Conservation (phyloP, 208 protist species). For the Herpetomonas samuelpessoai region DNA sequence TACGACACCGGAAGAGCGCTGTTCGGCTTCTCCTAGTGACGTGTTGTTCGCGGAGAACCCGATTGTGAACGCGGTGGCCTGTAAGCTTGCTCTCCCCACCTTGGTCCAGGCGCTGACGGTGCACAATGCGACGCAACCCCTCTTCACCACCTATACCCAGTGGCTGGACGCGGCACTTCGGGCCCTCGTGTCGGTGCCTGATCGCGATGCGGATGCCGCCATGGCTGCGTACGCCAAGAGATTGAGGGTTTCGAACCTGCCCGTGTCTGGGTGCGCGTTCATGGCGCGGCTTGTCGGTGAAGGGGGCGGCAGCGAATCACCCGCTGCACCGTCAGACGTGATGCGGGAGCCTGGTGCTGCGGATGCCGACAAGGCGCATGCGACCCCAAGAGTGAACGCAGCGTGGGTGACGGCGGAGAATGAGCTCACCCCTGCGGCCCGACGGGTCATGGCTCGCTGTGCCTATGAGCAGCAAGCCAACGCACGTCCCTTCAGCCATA, state of each 20-base stretch:
- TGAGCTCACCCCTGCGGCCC: background rate
- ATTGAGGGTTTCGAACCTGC: background rate
- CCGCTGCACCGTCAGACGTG: background rate
- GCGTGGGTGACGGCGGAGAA: background rate
- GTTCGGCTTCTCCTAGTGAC: too few species aligned
- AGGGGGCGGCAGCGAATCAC: background rate
- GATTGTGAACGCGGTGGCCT: background rate
- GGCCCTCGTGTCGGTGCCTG: conserved; percentile 6
- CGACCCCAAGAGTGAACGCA: too few species aligned
- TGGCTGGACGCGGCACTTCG: conserved; percentile 30
- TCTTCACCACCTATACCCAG: conserved; percentile 29
- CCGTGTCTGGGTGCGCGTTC: background rate
- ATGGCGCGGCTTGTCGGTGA: background rate
- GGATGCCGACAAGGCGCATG: too few species aligned
- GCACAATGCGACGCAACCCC: conserved; percentile 55
- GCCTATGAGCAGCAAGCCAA: background rate
- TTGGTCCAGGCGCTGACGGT: conserved; percentile 85
- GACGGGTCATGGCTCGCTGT: background rate
- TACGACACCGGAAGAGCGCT: too few species aligned
- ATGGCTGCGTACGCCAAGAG: background rate
- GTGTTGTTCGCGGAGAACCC: background rate
- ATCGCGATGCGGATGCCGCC: background rate
- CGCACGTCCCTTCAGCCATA: background rate
- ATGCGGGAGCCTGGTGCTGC: background rate
- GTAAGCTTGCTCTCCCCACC: conserved; percentile 30